These are phyloP conservation scores for Myriosclerotinia duriaeana DNA, from an alignment of 2,329 filamentous ascomycete species.

Conservation along the genomic window DNA sequence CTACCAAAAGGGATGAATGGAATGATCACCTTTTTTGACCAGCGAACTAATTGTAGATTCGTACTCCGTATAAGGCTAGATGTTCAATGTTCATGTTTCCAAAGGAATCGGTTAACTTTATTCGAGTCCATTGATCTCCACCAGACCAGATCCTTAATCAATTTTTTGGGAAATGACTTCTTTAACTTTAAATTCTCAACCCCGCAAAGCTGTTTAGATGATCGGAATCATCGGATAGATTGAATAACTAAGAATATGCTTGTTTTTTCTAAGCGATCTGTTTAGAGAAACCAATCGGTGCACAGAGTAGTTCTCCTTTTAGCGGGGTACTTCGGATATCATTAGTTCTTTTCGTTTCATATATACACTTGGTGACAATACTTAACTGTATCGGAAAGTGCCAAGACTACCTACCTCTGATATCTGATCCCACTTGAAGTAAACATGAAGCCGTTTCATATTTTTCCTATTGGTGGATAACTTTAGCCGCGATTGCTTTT, in stretches of 20 bases:
- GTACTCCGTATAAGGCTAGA: no score
- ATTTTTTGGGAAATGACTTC: not conserved
- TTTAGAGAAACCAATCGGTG: not conserved
- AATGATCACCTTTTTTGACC: not conserved
- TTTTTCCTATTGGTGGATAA: not conserved
- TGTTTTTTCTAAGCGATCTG: not conserved
- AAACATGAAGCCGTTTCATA: not conserved
- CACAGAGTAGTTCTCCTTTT: not conserved
- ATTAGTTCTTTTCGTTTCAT: constrained; percentile 4
- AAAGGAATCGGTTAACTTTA: constrained; percentile 7
- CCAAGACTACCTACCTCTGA: not conserved
- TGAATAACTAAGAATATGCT: no score
- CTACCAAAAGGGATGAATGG: not conserved
- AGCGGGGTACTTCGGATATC: not conserved
- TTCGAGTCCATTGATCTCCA: constrained; percentile 11
- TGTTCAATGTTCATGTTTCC: constrained; percentile 9
- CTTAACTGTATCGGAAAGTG: not conserved
- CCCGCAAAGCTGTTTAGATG: constrained; percentile 9
- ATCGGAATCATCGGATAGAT: no score
- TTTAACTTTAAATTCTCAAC: not conserved
- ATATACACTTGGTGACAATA: not conserved
- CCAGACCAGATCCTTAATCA: constrained; percentile 15
- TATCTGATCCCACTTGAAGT: constrained; percentile 8
- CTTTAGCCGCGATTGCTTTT: not conserved
- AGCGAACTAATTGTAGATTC: constrained; percentile 8